These are phyloP conservation scores for Neurospora sublineolata DNA, from an alignment of 495 filamentous ascomycete genomes.

Conservation along the genomic window DNA sequence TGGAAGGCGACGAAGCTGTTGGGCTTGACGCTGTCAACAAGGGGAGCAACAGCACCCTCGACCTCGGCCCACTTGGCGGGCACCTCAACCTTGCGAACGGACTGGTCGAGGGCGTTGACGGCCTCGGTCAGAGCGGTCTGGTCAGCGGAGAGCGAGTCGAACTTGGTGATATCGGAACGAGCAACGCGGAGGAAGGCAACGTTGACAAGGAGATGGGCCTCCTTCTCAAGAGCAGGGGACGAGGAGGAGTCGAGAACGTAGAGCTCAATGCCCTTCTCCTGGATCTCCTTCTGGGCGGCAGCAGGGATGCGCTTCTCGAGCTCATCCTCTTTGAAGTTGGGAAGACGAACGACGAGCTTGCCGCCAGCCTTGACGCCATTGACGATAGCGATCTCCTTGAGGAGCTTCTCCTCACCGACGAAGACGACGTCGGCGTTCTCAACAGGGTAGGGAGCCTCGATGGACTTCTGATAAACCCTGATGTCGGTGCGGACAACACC, in stretches of 20 bases:
- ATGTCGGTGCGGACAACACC: conserved; percentile 78
- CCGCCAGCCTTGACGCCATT: conserved; percentile 58
- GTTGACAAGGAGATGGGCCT: conserved; percentile 55
- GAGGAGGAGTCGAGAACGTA: conserved; percentile 59
- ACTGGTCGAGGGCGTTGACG: conserved; percentile 54
- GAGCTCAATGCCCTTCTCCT: conserved; percentile 54
- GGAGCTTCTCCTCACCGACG: conserved; percentile 65
- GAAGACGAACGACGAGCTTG: conserved; percentile 61
- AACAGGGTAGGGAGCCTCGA: conserved; percentile 75
- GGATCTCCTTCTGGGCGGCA: conserved; percentile 52
- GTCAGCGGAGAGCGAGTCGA: conserved; percentile 20
- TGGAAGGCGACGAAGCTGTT: conserved; percentile 79
- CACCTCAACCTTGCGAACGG: conserved; percentile 58
- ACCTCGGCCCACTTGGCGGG: conserved; percentile 68
- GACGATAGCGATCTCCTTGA: conserved; percentile 63
- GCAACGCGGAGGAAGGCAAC: conserved; percentile 71
- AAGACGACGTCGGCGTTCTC: conserved; percentile 67
- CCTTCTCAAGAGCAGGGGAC: conserved; percentile 51
- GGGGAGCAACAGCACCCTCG: conserved; percentile 43
- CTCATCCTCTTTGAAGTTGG: conserved; percentile 74
- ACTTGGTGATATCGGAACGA: conserved; percentile 44
- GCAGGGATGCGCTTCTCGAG: conserved; percentile 76
- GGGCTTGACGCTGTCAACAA: conserved; percentile 49
- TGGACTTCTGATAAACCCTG: conserved; percentile 63
- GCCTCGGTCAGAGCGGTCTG: conserved; percentile 46